Conservation (phyloP, 306 rosid genomes). For the Rubus parviflorus region DNA sequence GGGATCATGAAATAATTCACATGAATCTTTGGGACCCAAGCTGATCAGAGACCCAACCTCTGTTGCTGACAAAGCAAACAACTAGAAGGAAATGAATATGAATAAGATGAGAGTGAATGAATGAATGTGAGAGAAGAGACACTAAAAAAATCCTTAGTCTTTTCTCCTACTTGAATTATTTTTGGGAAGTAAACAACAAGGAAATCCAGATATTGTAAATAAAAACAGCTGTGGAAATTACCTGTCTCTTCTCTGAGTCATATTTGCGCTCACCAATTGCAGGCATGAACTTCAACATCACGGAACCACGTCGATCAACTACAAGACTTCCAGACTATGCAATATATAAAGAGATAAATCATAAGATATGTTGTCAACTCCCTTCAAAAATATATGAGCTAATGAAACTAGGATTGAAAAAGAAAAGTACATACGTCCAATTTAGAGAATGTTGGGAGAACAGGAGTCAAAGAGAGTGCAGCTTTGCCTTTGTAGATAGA, state of each 20-base stretch:
- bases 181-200: conserved; percentile 1
- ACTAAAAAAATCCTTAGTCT: neutral
- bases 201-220: neutral
- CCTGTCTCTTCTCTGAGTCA: conserved; percentile 48
- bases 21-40: conserved; percentile 76
- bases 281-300: conserved; percentile 43
- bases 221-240: conserved; percentile 1
- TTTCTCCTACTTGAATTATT: neutral
- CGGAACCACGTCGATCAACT: conserved; percentile 57
- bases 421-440: conserved; percentile 45
- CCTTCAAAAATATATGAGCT: neutral
- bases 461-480: conserved; percentile 66
- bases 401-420: conserved; percentile 6
- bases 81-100: conserved; percentile 41
- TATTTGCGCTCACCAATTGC: conserved; percentile 51
- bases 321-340: conserved; percentile 52
- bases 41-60: conserved; percentile 88
- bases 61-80: conserved; percentile 72
- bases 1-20: conserved; percentile 94
- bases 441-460: conserved; percentile 79
- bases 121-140: neutral
- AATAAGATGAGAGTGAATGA: neutral
- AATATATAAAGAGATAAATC: conserved; percentile 16
- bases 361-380: conserved; percentile 1
- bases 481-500: conserved; percentile 89